Conservation (phyloP, 2,329 filamentous ascomycete species). For the Chalara sp. region DNA sequence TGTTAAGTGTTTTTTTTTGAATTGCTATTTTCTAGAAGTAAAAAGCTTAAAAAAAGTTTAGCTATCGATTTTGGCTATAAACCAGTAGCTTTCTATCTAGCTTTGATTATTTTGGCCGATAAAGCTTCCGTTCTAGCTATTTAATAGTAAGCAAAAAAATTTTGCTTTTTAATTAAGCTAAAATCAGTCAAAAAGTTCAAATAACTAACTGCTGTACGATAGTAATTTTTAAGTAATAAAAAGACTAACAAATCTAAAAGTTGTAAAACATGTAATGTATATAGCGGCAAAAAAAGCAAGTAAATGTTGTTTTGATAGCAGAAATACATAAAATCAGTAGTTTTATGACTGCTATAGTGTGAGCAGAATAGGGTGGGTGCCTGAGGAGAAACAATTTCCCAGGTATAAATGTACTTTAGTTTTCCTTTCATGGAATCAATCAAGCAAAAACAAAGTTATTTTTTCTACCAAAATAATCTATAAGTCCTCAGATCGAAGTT, state of each 20-base stretch:
- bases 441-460: too few species aligned
- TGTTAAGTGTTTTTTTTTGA: not conserved
- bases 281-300: not conserved
- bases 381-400: too few species aligned
- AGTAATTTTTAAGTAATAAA: not conserved
- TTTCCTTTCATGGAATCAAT: too few species aligned
- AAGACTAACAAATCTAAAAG: constrained; percentile 1
- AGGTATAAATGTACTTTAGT: too few species aligned
- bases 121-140: not conserved
- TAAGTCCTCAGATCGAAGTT: too few species aligned
- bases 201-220: not conserved
- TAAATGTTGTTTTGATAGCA: not conserved
- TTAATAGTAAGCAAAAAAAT: not conserved
- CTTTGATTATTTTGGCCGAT: not conserved
- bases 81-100: not conserved
- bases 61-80: not conserved
- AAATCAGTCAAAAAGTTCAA: constrained; percentile 1
- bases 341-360: constrained; percentile 2
- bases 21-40: not conserved
- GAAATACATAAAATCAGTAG: constrained; percentile 1
- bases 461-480: too few species aligned
- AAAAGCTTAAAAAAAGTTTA: not conserved
- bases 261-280: constrained; percentile 1
- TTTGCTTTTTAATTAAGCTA: not conserved
- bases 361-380: too few species aligned